These are phyloP conservation scores for Tylopilus vinaceipallidus DNA, from an alignment of 768 basidiomycete species.

Conservation along the genomic window DNA sequence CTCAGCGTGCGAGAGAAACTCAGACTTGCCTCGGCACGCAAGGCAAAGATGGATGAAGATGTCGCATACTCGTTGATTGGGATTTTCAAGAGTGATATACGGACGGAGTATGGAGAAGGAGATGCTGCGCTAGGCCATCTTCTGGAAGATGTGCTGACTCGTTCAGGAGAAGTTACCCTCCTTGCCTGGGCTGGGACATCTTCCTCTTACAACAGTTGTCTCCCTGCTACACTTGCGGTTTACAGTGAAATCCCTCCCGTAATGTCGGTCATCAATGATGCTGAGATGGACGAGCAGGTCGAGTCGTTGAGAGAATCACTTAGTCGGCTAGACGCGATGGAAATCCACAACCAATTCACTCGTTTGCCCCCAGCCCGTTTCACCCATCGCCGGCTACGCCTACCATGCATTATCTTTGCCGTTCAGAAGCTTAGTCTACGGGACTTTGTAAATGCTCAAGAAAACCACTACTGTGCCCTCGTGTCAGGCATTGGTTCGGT, in stretches of 20 bases:
- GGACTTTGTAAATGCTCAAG: background rate
- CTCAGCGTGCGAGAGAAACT: no score
- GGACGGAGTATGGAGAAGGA: constrained; percentile 4
- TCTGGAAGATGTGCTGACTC: constrained; percentile 10
- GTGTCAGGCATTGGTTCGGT: constrained; percentile 3
- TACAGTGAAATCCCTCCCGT: background rate
- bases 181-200: constrained; percentile 12
- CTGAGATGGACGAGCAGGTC: background rate
- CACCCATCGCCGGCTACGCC: background rate
- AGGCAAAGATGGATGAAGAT: no score
- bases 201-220: constrained; percentile 15
- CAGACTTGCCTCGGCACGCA: no score
- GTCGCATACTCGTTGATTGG: no score
- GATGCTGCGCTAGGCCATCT: constrained; percentile 10
- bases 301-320: background rate
- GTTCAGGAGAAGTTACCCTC: constrained; percentile 4
- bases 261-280: background rate
- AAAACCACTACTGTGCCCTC: background rate
- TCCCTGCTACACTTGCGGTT: constrained; percentile 1
- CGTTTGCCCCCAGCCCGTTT: constrained; percentile 3
- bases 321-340: background rate
- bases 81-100: no score
- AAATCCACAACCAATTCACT: background rate
- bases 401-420: constrained; percentile 11
- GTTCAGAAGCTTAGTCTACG: background rate